A percentile compares a stretch with the other conserved stretches of the same genome.
phyloP scores from a whole-genome alignment of 306 rosid genomes.

The Sindora glabra region DNA sequence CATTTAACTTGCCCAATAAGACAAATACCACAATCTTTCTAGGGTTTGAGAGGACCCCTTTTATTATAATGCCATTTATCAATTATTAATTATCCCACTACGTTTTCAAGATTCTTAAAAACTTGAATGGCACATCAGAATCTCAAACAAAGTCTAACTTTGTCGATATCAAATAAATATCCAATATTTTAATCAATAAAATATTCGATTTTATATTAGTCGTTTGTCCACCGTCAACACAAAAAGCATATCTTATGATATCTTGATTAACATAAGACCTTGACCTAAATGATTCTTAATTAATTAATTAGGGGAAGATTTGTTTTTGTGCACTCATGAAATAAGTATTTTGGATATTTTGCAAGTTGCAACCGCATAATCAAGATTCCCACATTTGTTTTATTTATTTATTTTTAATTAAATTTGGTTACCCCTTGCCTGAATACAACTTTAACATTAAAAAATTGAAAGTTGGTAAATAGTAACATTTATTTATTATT shows the following conservation, averaged over 20 bases:
- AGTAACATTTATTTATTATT: not conserved
- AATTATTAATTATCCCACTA: not conserved
- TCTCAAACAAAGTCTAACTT: slow-evolving; percentile 23
- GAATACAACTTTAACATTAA: not conserved
- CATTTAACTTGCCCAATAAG: not conserved
- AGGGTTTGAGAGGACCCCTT: slow-evolving; percentile 2
- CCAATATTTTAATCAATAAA: not conserved
- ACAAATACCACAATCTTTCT: slow-evolving; percentile 4
- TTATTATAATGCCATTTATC: not conserved
- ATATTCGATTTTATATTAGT: not conserved
- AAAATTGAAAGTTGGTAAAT: slow-evolving; percentile 4
- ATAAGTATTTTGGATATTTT: not conserved
- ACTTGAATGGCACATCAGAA: not conserved
- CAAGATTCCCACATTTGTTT: slow-evolving; percentile 6
- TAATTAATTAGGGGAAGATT: not conserved
- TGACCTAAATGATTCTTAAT: slow-evolving; percentile 1
- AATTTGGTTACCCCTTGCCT: not conserved
- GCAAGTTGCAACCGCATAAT: slow-evolving; percentile 13
- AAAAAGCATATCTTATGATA: not conserved
- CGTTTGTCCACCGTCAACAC: slow-evolving; percentile 27
- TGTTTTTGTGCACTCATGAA: not conserved
- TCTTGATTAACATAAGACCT: slow-evolving; percentile 1
- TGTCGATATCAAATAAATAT: not conserved
- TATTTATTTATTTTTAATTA: not conserved
- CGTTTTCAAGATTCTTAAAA: slow-evolving; percentile 2